Percentiles rank a stretch among this genome's conserved stretches.
These are phyloP conservation scores for Venturia asperata DNA, from an alignment of 2,329 filamentous ascomycete genomes.

Conservation along the genomic window DNA sequence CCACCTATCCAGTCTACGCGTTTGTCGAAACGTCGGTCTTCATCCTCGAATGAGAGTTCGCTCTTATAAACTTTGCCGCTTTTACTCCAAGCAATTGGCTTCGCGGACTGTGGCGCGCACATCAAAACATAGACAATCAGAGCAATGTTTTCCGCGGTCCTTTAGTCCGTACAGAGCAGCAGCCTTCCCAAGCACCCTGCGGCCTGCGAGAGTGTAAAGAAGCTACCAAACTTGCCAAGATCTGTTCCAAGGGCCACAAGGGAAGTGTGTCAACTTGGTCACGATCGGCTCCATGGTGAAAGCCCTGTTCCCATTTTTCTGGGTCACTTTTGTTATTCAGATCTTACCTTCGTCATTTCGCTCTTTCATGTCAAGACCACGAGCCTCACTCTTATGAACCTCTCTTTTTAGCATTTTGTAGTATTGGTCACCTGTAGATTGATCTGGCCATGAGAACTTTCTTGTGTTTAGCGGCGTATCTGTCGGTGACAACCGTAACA, in stretches of 20 bases:
- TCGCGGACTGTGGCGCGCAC: not conserved
- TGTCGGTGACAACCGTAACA: not conserved
- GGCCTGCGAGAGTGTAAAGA: not conserved
- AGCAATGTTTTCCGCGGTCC: not conserved
- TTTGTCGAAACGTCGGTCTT: not conserved
- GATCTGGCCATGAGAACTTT: not conserved
- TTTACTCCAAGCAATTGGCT: not conserved
- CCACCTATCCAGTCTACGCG: not conserved
- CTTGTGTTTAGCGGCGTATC: not conserved
- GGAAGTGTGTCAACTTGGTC: not conserved
- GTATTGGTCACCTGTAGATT: not conserved
- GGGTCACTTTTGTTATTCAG: not conserved
- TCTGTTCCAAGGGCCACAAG: not conserved
- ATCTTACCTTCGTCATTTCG: not conserved
- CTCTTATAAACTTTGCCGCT: too few species aligned
- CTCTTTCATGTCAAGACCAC: not conserved
- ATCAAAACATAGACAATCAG: not conserved
- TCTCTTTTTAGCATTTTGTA: not conserved
- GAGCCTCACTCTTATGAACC: constrained; percentile 4
- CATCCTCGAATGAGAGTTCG: not conserved
- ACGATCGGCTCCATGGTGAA: not conserved
- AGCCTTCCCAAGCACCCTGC: not conserved
- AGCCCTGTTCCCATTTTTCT: not conserved
- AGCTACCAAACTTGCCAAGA: not conserved
- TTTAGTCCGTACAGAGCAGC: not conserved